These are phyloP conservation scores for Spizellomyces punctatus DNA, from an alignment of 192 early-diverging fungal species.

Conservation along the genomic window DNA sequence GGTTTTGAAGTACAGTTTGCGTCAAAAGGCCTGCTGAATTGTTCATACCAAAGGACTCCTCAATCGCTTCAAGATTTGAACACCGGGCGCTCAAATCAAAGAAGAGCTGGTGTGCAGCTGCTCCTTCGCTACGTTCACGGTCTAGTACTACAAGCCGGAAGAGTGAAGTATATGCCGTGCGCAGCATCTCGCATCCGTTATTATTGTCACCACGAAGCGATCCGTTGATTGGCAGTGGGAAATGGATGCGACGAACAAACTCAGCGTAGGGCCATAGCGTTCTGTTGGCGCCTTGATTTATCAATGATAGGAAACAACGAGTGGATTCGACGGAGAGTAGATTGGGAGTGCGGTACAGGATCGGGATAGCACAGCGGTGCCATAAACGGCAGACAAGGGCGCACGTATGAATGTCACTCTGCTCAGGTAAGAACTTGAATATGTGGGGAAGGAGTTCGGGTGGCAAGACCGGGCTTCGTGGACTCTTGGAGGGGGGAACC, in stretches of 20 bases:
- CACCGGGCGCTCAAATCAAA: not conserved
- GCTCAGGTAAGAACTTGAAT: not conserved
- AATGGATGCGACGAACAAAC: conserved; percentile 15
- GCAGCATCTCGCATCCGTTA: conserved; percentile 1
- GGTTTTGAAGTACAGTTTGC: conserved; percentile 16
- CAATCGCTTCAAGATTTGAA: conserved; percentile 11
- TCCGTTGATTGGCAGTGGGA: not conserved
- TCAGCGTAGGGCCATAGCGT: conserved; percentile 11
- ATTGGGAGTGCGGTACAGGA: conserved; percentile 5
- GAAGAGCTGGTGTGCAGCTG: conserved; percentile 13
- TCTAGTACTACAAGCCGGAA: conserved; percentile 6
- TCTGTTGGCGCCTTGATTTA: not conserved
- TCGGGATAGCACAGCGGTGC: conserved; percentile 12
- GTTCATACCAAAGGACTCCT: conserved; percentile 3
- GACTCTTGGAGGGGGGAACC: not conserved
- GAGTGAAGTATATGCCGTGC: not conserved
- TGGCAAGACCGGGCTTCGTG: conserved; percentile 10
- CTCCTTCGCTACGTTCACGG: not conserved
- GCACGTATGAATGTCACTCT: conserved; percentile 14
- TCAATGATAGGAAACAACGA: not conserved
- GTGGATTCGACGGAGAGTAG: not conserved
- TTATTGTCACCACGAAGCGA: not conserved
- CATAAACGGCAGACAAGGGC: conserved; percentile 19
- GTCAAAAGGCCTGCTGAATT: not conserved
- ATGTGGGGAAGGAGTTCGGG: conserved; percentile 26